Evolutionary conservation across 805 yeast genomes (phyloP), one percentile per base, ranked within the genome.

Genomic region (Torulaspora gathmanii): DNA sequence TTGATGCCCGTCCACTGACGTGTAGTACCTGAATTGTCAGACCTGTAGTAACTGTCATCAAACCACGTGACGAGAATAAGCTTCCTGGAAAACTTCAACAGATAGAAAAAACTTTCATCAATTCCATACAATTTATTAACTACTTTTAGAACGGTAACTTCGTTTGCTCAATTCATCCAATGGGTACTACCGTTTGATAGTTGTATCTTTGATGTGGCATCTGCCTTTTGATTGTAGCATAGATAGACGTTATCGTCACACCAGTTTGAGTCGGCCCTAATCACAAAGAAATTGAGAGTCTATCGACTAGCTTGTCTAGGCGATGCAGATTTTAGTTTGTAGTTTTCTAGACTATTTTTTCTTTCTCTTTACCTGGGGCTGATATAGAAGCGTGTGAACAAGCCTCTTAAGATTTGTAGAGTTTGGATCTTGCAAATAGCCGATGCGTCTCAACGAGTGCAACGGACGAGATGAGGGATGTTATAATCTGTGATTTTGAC

Each of bases 321-420:
- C 25, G 25, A 22, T 22, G 25, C 25, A 5, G 25, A 22, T 22
- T 22, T 2, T 22, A 22, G 8, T 6, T 4, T 5, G 25, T 22
- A 22, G 25, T 22, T 10, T 22, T 22, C 8, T 22, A 22, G 25
- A 22, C 25, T 22, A 13, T 23, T 37, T 33, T 34, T 33, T 37
- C 33, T 25, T 40, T 40, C 38, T 40, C 37, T 39, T 36, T 45
- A 60, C 62, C 49, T 49, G 45, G 51, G 55, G 46, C 44, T 52
- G 65, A 62, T 56, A 61, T 61, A 61, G 66, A 61, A 61, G 66
- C 40, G 66, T 60, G 66, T 52, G 44, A 41, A 60, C 64, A 61
- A 20, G 15, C 4, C 13, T 15, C 25, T 20, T 13, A 25, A 6
- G 16, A 9, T 26, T n/a, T 22, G 31, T 15, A 13, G 16, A 5